Base-by-base conservation (phyloP, 805 yeast species). In the Suhomyces faveliae region DNA sequence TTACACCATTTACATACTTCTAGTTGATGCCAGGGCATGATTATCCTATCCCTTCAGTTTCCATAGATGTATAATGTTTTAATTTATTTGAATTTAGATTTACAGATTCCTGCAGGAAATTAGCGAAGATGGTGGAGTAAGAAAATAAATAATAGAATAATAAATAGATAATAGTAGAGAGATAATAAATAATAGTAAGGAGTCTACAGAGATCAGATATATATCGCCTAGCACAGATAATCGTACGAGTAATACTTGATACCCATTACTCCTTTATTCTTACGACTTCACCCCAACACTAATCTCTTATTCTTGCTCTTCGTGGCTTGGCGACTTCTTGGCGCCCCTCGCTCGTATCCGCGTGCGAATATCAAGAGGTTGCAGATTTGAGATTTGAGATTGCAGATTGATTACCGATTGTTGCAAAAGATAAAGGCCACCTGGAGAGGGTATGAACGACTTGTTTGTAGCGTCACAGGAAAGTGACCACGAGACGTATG, bases 1-100 rank as follows among this genome's bases (percentile, higher is more conserved):
- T n/a, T n/a, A n/a, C n/a, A n/a, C n/a, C n/a, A n/a, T n/a, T n/a
- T n/a, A 20, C 58, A 7, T 53, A 75, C 70, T 38, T 52, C 52
- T 50, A 55, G 49, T 41, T 55, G 53, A 13, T 48, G 42, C 59
- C 59, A 55, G 13, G 46, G 57, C 59, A 54, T 55, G 30, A 27
- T 33, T 33, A 33, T 33, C 20, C 37, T 10, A n/a, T 17, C 21
- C 20, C 15, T 5, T 30, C 37, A 4, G 19, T 15, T 12, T 8
- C 19, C n/a, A n/a, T n/a, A n/a, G n/a, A 11, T 22, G 23, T 22
- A 10, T 27, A 27, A 27, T 12, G 11, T 27, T 27, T n/a, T 27
- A n/a, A 27, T 27, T 27, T n/a, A 25, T 25, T n/a, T n/a, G n/a
- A n/a, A n/a, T n/a, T n/a, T n/a, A n/a, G n/a, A n/a, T n/a, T n/a